Evolutionary conservation across 139 green algal genomes (phyloP).

Genomic region (Zygnema circumcarinatum): DNA sequence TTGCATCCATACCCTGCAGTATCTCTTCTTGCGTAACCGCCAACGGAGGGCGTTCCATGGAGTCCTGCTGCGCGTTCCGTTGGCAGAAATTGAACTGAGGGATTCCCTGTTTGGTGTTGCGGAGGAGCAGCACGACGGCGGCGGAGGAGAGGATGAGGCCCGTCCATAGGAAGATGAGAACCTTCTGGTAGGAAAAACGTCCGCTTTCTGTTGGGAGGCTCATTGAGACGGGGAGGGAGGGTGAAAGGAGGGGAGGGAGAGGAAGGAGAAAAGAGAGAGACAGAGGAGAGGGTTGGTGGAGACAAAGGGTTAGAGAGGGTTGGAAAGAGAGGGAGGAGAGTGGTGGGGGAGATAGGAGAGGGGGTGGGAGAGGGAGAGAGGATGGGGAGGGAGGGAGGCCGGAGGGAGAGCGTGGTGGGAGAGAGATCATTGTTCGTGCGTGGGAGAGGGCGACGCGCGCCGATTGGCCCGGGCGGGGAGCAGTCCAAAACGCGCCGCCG

Average conservation of each 20-base stretch:
- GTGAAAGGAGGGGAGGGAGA: neutral
- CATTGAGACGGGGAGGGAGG: neutral
- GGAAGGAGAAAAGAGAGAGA: neutral
- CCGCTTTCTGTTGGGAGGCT: no score
- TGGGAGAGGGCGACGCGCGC: neutral
- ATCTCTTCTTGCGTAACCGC: no score
- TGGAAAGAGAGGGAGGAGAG: neutral
- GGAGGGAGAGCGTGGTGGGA: neutral
- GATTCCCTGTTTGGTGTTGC: no score
- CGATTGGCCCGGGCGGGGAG: no score
- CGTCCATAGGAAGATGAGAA: neutral
- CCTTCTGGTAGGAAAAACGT: neutral
- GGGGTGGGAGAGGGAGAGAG: neutral
- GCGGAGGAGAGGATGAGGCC: neutral
- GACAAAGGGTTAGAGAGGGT: neutral
- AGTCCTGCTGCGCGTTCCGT: no score
- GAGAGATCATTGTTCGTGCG: neutral
- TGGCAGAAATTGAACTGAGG: no score
- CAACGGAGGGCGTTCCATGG: no score
- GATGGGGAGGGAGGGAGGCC: neutral
- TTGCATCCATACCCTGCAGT: no score
- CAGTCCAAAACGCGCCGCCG: neutral
- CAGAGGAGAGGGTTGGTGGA: neutral
- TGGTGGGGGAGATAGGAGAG: neutral
- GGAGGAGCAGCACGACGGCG: neutral